A percentile compares a stretch with the other conserved stretches of the same genome.
Evolutionary conservation across 768 basidiomycete genomes (phyloP).

Genomic region (Artomyces pyxidatus): DNA sequence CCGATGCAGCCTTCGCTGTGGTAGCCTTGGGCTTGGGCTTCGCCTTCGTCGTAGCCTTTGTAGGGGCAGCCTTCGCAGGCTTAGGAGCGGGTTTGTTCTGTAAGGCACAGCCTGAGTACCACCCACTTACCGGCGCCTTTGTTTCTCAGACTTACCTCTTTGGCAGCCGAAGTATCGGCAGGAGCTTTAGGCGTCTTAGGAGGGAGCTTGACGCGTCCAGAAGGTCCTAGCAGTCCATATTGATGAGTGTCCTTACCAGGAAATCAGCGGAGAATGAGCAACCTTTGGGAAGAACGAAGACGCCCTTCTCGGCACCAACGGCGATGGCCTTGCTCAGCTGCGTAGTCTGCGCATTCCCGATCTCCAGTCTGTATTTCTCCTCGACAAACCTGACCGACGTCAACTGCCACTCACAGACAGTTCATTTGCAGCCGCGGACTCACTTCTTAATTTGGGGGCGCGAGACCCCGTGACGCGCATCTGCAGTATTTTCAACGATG

Average conservation of each 20-base stretch:
- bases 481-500: slow-evolving; percentile 63
- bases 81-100: slow-evolving; percentile 32
- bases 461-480: slow-evolving; percentile 78
- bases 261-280: slow-evolving; percentile 10
- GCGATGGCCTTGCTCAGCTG: slow-evolving; percentile 78
- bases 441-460: slow-evolving; percentile 92
- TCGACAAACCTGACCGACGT: slow-evolving; percentile 62
- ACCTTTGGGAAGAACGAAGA: slow-evolving; percentile 89
- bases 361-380: slow-evolving; percentile 71
- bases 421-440: too few species aligned
- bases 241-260: not conserved
- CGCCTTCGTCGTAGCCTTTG: slow-evolving; percentile 20
- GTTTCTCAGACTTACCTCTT: slow-evolving; percentile 39
- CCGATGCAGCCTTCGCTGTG: slow-evolving; percentile 15
- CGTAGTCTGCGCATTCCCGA: slow-evolving; percentile 68
- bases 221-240: slow-evolving; percentile 25
- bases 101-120: slow-evolving; percentile 15
- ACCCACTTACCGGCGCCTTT: slow-evolving; percentile 11
- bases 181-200: slow-evolving; percentile 44
- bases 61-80: slow-evolving; percentile 23
- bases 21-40: slow-evolving; percentile 25
- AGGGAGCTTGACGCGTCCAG: slow-evolving; percentile 60
- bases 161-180: slow-evolving; percentile 39
- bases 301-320: slow-evolving; percentile 72
- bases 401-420: too few species aligned